A percentile compares a stretch with the other conserved stretches of the same genome.
Evolutionary conservation across 192 early-diverging fungal species (phyloP).

Genomic region (Glomus cerebriforme): DNA sequence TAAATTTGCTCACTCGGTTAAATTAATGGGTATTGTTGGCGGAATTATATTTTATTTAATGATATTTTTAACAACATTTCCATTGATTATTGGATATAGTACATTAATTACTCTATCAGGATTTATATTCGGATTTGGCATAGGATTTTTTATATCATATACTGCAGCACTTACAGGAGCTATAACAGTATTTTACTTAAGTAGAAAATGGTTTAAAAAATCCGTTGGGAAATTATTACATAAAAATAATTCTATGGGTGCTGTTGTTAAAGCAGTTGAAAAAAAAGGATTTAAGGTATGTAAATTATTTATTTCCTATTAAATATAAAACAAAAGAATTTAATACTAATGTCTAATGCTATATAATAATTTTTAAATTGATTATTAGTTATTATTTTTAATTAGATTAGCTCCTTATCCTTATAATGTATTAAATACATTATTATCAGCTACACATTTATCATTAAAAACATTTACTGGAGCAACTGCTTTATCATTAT

Average conservation of each 20-base stretch:
- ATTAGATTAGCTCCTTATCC: slow-evolving; percentile 77
- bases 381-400: slow-evolving; percentile 56
- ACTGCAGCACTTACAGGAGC: slow-evolving; percentile 56
- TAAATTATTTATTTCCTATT: neutral
- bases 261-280: slow-evolving; percentile 59
- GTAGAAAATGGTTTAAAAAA: slow-evolving; percentile 48
- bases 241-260: slow-evolving; percentile 51
- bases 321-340: too few species aligned
- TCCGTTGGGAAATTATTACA: slow-evolving; percentile 46
- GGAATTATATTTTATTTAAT: slow-evolving; percentile 10
- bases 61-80: slow-evolving; percentile 66
- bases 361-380: neutral
- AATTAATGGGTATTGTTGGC: neutral
- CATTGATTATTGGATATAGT: slow-evolving; percentile 68
- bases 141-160: slow-evolving; percentile 62
- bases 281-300: slow-evolving; percentile 62
- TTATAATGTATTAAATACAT: slow-evolving; percentile 62
- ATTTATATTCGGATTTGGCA: slow-evolving; percentile 64
- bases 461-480: slow-evolving; percentile 44
- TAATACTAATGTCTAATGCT: neutral
- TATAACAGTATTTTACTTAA: slow-evolving; percentile 56
- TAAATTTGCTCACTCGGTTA: neutral
- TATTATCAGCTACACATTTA: slow-evolving; percentile 59
- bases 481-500: slow-evolving; percentile 58
- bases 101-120: slow-evolving; percentile 66